Base-by-base conservation (phyloP, 139 green algal genomes). In the Chlorella sorokiniana region DNA sequence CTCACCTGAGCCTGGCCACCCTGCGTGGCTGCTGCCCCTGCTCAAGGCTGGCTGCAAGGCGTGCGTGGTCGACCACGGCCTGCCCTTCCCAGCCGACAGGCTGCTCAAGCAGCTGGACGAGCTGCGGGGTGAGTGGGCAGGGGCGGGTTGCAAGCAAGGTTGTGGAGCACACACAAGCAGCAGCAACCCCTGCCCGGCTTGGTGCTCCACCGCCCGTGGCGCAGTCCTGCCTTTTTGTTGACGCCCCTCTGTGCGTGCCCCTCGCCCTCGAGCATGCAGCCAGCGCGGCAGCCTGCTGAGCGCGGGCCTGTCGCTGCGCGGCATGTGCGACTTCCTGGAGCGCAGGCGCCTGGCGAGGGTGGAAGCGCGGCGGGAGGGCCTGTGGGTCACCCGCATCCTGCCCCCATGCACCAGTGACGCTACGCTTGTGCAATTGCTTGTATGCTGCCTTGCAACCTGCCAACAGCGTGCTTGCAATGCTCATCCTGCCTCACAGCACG, bases 311-410 rank as follows among this genome's bases (percentile, higher is more conserved):
- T 31, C 23, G 25, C 69, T 77, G 69, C n/a, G 69, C n/a, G 38
- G 62, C n/a, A 5, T 64, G n/a, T 77, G 69, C 69, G 44, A 77
- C 69, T 77, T 64, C 20, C 69, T 77, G 44, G 5, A 62, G 16
- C 29, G 11, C n/a, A 41, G 22, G 0, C n/a, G 44, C 41, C 10
- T 23, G 20, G 69, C 69, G 31, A n/a, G 44, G 1, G n/a, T 63
- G 1, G 44, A 77, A n/a, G 1, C 22, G 16, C 44, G 44, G 31
- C 45, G 1, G n/a, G 69, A 77, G 31, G 69, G 44, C 4, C 69
- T 29, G 7, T 73, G 67, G 67, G 29, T 73, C 48, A 59, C 48
- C 11, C 48, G 48, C 48, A 59, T 59, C 11, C 48, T 59, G 48
- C 48, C 48, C 48, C 14, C 48, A 59, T 59, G 48, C 48, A 16